Evolutionary conservation across 2,329 filamentous ascomycete genomes (phyloP), one percentile per base, ranked within the genome.

Genomic region (Aspergillus terreus): DNA sequence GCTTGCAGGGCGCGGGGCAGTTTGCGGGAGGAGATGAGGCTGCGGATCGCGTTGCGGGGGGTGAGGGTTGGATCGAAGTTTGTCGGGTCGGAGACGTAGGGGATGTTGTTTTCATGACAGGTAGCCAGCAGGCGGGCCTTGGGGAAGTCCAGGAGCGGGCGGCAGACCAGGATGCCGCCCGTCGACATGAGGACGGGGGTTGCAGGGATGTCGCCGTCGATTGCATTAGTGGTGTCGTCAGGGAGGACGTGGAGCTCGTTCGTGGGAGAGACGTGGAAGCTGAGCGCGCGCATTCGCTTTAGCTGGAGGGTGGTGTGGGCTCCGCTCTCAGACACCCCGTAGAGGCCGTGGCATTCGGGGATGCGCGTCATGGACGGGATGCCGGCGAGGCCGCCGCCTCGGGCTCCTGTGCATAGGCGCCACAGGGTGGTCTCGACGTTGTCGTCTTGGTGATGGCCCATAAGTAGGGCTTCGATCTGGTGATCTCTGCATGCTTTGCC

Each of bases 381-480:
- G 3, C 88, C 90, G 14, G 78, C 75, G 27, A 96, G 74, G 0
- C 89, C 91, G n/a, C 80, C 75, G n/a, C 82, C 81, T 2, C 81
- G 75, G 61, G 90, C 87, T 0, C 86, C 84, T 3, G 77, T 76
- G 7, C 86, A 71, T 33, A 97, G 70, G 40, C 94, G 82, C 84
- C 91, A 88, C 45, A 97, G 72, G 4, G 95, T 79, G 0, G 92
- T 96, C 73, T 99, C 94, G 50, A 91, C 87, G 64, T 94, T 90
- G 63, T 99, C 94, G 63, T 96, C 92, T 55, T 81, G 77, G 67
- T 99, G 94, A 66, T 99, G 94, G 4, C 86, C 94, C 25, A 95
- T 75, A 36, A 96, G 79, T 1, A 97, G 68, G 17, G 82, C 81
- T 4, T 70, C 71, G 4, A 88, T 81, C 0, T 72, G 66, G 5